Base-by-base conservation (phyloP, 73 alveolate genomes). In the Paramecium tetraurelia region DNA sequence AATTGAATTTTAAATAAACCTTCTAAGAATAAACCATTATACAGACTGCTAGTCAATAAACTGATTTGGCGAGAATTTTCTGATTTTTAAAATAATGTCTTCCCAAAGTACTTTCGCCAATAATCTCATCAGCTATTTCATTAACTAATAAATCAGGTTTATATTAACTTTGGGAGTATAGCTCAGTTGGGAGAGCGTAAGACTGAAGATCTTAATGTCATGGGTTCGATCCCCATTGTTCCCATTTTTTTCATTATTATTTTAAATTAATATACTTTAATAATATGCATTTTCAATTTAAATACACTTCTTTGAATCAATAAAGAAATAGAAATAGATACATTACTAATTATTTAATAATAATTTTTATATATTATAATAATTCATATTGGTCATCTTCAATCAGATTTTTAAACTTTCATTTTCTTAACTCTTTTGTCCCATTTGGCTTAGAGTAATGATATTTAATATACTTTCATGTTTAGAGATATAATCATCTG, bases 101-200 rank as follows among this genome's bases (percentile, higher is more conserved):
- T 12, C 4, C 16, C 8, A 48, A 12, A 48, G 21, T 48, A 48
- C 16, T 12, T 16, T 16, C 16, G 16, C 24, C 22, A 12, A 48
- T 48, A 12, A 48, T 16, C 21, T 48, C 8, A 3, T 4, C 59
- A 14, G 59, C 77, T 18, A 59, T 59, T 59, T 31, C 46, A 63
- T 63, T 27, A 27, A 12, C 50, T 11, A 7, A 33, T 31, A 27
- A 31, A 33, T 5, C 27, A 14, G 48, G 12, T 63, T 72, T 33
- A 35, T 29, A 80, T 43, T 80, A 80, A 80, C 90, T 40, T 31
- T 80, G 90, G 90, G 90, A 80, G 70, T 88, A 88, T 88, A 88
- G 94, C 94, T 88, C 94, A 88, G 94, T 46, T 88, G 94, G 94
- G 94, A 88, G 94, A 88, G 94, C 94, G 94, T 88, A 88, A 88